phyloP scores from a whole-genome alignment of 2,329 filamentous ascomycete species.

The Ophiostoma tasmaniense region DNA sequence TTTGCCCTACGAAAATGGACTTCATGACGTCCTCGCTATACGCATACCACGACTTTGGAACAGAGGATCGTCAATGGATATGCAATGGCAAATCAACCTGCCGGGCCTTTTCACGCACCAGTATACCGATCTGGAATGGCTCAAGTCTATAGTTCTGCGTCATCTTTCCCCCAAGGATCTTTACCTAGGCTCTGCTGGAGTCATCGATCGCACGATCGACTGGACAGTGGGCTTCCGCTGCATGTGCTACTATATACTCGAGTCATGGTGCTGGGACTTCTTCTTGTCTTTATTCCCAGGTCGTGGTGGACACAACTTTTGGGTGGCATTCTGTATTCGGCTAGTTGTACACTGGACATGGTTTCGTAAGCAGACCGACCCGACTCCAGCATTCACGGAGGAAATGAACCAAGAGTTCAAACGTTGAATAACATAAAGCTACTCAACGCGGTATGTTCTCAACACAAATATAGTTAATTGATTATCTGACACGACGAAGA shows the following conservation, averaged over 20 bases:
- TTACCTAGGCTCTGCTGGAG: not conserved
- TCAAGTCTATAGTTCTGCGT: not conserved
- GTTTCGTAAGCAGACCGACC: no score
- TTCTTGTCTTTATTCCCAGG: not conserved
- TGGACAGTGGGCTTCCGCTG: not conserved
- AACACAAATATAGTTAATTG: no score
- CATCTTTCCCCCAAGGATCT: not conserved
- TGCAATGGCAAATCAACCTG: not conserved
- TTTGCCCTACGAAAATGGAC: not conserved
- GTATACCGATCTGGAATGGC: no score
- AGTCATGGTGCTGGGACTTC: not conserved
- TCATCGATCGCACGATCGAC: not conserved
- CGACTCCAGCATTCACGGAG: no score
- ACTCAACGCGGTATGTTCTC: no score
- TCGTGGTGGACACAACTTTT: not conserved
- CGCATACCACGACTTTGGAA: not conserved
- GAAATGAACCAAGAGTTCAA: not conserved
- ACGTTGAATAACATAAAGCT: no score
- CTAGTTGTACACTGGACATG: not conserved
- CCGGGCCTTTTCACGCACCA: not conserved
- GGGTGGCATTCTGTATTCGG: not conserved
- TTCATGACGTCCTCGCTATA: not conserved
- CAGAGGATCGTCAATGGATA: not conserved
- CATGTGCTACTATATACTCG: not conserved
- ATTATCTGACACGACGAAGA: no score